phyloP scores from a whole-genome alignment of 768 basidiomycete species.

The Suillus fuscotomentosus region DNA sequence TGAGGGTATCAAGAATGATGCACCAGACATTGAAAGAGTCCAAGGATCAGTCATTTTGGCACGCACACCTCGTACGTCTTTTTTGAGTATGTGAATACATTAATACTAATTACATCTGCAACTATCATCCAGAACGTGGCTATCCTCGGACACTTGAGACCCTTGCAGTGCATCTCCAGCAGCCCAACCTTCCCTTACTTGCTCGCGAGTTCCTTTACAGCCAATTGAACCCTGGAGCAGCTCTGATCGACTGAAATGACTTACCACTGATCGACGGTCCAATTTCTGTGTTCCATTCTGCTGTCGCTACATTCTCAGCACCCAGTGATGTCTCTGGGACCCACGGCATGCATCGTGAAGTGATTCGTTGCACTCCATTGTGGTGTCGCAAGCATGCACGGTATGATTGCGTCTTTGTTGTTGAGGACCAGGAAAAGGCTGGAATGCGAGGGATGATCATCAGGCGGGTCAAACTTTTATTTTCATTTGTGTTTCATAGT shows the following conservation, averaged over 20 bases:
- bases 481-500: conserved; percentile 22
- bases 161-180: conserved; percentile 3
- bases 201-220: too few relatives aligned
- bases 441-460: conserved; percentile 20
- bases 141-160: background rate
- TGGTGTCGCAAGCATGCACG: conserved; percentile 11
- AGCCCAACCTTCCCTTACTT: background rate
- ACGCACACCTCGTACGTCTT: background rate
- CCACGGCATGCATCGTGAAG: conserved; percentile 10
- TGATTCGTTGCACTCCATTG: conserved; percentile 13
- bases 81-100: background rate
- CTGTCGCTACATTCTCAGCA: conserved; percentile 23
- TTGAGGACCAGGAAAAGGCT: background rate
- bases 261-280: background rate
- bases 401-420: conserved; percentile 21
- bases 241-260: conserved; percentile 8
- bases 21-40: background rate
- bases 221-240: background rate
- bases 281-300: conserved; percentile 28
- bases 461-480: conserved; percentile 24
- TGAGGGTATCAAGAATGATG: background rate
- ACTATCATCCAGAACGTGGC: background rate
- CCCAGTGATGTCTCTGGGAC: conserved; percentile 22
- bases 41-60: background rate
- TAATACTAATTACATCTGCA: too few relatives aligned